These are phyloP conservation scores for Backusella macrospora DNA, from an alignment of 192 early-diverging fungal species.

Conservation along the genomic window DNA sequence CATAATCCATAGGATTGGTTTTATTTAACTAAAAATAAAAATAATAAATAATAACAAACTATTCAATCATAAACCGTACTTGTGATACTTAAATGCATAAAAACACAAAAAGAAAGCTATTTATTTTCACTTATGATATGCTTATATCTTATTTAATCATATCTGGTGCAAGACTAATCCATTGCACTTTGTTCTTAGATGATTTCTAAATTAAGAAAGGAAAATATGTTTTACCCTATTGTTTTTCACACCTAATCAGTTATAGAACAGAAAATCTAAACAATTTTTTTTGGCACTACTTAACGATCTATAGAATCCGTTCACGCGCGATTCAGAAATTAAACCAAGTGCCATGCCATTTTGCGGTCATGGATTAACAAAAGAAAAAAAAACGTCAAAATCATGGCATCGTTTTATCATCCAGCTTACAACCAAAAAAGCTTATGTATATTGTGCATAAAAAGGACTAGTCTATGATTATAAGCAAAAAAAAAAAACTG, in stretches of 20 bases:
- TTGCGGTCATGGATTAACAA: neutral
- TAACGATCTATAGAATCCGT: neutral
- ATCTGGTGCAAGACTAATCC: neutral
- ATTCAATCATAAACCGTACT: too few relatives aligned
- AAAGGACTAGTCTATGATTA: neutral
- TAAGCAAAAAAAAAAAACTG: too few relatives aligned
- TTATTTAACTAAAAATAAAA: neutral
- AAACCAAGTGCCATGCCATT: neutral
- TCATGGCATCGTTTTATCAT: neutral
- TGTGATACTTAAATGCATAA: too few relatives aligned
- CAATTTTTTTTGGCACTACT: neutral
- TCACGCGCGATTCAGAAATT: neutral
- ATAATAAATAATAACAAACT: neutral
- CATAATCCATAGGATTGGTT: neutral
- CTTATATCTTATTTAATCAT: neutral
- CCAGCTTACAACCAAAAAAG: neutral
- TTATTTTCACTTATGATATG: neutral
- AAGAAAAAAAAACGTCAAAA: neutral
- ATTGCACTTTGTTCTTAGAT: neutral
- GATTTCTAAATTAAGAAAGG: constrained; percentile 5
- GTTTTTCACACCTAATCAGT: neutral
- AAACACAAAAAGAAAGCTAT: neutral
- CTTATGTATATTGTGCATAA: neutral
- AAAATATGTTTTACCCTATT: neutral
- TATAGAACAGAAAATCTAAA: neutral